phyloP scores from a whole-genome alignment of 352 stramenopile genomes.

The Phytophthora chlamydospora region DNA sequence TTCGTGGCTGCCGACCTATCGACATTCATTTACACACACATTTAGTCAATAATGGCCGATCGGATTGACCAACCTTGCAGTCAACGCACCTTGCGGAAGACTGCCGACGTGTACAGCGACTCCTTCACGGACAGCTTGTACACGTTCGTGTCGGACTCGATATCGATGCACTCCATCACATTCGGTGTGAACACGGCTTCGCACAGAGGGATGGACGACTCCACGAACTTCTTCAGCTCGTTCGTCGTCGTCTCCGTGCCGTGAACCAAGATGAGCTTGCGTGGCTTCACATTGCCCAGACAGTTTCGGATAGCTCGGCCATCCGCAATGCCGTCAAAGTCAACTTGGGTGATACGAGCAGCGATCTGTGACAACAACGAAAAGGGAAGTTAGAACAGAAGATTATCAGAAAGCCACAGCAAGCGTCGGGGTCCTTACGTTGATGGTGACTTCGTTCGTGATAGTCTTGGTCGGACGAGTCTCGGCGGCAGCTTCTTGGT shows the following conservation, averaged over 20 bases:
- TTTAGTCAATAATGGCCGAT: too few relatives aligned
- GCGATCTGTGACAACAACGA: conserved; percentile 50
- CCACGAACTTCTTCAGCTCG: conserved; percentile 86
- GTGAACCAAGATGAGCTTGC: conserved; percentile 89
- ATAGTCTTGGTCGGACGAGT: conserved; percentile 85
- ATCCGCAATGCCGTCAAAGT: conserved; percentile 87
- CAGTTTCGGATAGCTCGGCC: conserved; percentile 89
- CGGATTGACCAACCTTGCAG: too few relatives aligned
- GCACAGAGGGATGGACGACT: conserved; percentile 82
- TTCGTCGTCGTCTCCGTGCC: conserved; percentile 81
- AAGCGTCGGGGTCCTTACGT: conserved; percentile 36
- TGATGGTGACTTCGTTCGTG: conserved; percentile 68
- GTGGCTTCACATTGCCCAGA: conserved; percentile 88
- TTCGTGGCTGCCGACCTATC: conserved; percentile 82
- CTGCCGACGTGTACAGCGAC: conserved; percentile 80
- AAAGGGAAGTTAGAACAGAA: neutral
- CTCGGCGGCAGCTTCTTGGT: conserved; percentile 62
- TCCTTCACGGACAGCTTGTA: conserved; percentile 91
- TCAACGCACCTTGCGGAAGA: conserved; percentile 80
- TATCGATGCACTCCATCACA: conserved; percentile 90
- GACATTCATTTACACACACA: neutral
- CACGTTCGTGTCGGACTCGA: conserved; percentile 91
- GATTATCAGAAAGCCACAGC: neutral
- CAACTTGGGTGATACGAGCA: conserved; percentile 79
- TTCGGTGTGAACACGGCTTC: conserved; percentile 89